Evolutionary conservation across 202 grass and related monocot species (phyloP), one percentile per base, ranked within the genome.

Genomic region (Digitaria exilis): DNA sequence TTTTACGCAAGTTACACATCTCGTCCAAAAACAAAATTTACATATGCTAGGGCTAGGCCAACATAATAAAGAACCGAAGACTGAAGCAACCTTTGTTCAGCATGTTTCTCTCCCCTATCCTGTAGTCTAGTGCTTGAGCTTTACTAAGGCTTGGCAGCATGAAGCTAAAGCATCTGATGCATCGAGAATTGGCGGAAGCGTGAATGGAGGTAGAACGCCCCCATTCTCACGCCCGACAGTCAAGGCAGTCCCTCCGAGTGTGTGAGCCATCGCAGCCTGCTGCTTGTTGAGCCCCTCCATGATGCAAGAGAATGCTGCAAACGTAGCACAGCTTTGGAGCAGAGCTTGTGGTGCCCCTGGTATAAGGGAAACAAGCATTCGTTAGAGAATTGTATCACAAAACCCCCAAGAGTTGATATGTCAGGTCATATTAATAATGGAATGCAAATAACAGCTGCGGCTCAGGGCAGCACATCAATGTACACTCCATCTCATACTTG

Each of bases 241-340:
- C 73, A 78, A 17, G 3, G 81, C 39, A 6, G 15, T 56, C 10
- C 61, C 46, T 0, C 4, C 35, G 44, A 63, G 75, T 41, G 87
- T 61, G 68, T 64, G 74, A 18, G 93, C 96, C 84, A 96, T 74
- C 61, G 96, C 93, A 50, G 81, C 67, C 66, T 99, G 93, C 65
- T 92, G 89, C 78, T 94, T 99, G 84, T 94, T 99, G 17, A 99
- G 88, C 3, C 91, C 96, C 84, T 99, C 96, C 87, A 96, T 96
- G 76, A 99, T 83, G 45, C 86, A 99, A 6, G 96, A 99, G 82
- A 99, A 96, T 28, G 93, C 89, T 70, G 93, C 96, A 19, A 99
- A 99, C 21, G 93, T 96, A 28, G 86, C 75, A 0, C 96, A 99
- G 71, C 88, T 92, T 76, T 96, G 91, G 39, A 99, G 81, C 76